A percentile compares a stretch with the other conserved stretches of the same genome.
These are phyloP conservation scores for Quercus lobata DNA, from an alignment of 331 rosid species.

Conservation along the genomic window DNA sequence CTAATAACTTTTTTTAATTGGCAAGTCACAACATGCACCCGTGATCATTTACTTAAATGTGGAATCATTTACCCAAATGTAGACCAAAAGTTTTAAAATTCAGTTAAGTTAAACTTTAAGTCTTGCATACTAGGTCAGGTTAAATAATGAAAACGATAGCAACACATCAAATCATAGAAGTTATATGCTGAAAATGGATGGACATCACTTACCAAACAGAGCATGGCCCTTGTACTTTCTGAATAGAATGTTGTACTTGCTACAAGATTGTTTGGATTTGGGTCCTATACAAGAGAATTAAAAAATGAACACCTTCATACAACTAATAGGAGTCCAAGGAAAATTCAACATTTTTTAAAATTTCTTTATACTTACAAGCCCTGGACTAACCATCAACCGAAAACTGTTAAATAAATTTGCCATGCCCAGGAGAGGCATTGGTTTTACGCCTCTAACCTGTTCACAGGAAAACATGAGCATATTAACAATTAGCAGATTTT, in stretches of 20 bases:
- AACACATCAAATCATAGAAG: background rate
- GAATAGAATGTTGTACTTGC: slow-evolving; percentile 90
- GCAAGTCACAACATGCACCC: no score
- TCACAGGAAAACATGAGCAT: slow-evolving; percentile 23
- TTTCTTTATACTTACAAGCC: slow-evolving; percentile 61
- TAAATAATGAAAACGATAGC: background rate
- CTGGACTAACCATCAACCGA: slow-evolving; percentile 75
- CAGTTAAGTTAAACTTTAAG: background rate
- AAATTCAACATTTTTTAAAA: background rate
- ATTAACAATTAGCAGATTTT: background rate
- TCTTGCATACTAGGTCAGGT: background rate
- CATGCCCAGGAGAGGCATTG: slow-evolving; percentile 82
- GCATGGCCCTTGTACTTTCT: slow-evolving; percentile 92
- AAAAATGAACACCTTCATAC: slow-evolving; percentile 11
- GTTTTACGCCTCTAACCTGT: slow-evolving; percentile 96
- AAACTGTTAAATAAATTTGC: slow-evolving; percentile 66
- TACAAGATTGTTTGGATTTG: slow-evolving; percentile 93
- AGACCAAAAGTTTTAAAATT: background rate
- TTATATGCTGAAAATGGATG: slow-evolving; percentile 5
- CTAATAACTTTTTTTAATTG: no score
- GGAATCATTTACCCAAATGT: background rate
- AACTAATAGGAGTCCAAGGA: slow-evolving; percentile 11
- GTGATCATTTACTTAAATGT: no score
- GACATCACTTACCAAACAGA: slow-evolving; percentile 74
- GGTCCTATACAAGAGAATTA: slow-evolving; percentile 59